These are phyloP conservation scores for Plantago elongata DNA, from an alignment of 257 asterid genomes.

Conservation along the genomic window DNA sequence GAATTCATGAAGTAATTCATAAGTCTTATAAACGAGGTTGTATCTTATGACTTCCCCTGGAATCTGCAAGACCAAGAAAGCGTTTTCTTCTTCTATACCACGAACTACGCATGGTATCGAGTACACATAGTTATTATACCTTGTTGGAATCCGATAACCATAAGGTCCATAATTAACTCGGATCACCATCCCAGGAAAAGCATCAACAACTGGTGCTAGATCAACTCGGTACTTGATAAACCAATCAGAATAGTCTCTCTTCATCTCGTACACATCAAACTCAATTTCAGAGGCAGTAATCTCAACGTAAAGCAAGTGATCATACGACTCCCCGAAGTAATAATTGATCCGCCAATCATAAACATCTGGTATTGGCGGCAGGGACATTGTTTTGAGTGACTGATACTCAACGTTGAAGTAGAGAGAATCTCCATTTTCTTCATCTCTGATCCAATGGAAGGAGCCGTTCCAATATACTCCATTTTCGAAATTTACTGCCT, in stretches of 20 bases:
- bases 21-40: conserved; percentile 12
- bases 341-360: too few relatives aligned
- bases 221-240: conserved; percentile 23
- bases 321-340: conserved; percentile 28
- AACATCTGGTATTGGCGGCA: not conserved
- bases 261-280: conserved; percentile 25
- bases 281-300: not conserved
- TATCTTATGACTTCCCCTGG: conserved; percentile 11
- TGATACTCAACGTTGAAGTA: conserved; percentile 5
- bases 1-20: not conserved
- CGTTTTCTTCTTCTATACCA: not conserved
- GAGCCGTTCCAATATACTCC: conserved; percentile 34
- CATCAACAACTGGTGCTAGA: conserved; percentile 5
- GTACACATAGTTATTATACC: too few relatives aligned
- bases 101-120: conserved; percentile 3
- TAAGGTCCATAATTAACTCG: too few relatives aligned
- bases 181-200: conserved; percentile 11
- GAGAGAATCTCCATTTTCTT: not conserved
- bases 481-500: not conserved
- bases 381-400: not conserved
- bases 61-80: conserved; percentile 12
- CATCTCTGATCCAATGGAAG: conserved; percentile 23
- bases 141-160: too few relatives aligned
- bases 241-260: conserved; percentile 25
- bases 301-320: conserved; percentile 19